phyloP scores from a whole-genome alignment of 305 asterid species.

The Fraxinus xanthoxyloides region DNA sequence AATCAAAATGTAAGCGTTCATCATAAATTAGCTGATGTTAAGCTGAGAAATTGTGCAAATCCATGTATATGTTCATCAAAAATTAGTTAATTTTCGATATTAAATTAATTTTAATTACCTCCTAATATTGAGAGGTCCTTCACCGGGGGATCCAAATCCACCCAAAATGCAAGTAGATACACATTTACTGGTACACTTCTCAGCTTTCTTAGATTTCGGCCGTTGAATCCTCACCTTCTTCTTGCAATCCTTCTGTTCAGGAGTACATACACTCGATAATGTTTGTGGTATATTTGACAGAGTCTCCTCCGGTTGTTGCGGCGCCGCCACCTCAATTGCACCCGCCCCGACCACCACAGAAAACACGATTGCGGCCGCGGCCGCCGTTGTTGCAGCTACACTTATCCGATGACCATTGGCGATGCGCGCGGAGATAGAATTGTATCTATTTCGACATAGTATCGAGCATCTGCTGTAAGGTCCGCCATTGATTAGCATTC shows the following conservation, averaged over 20 bases:
- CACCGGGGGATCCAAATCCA: constrained; percentile 87
- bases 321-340: constrained; percentile 39
- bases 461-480: constrained; percentile 37
- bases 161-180: constrained; percentile 75
- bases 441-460: constrained; percentile 31
- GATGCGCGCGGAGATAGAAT: constrained; percentile 13
- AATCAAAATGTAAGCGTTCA: not conserved
- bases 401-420: constrained; percentile 14
- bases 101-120: constrained; percentile 35
- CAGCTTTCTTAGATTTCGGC: constrained; percentile 84
- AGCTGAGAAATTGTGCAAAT: not conserved
- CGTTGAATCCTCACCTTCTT: constrained; percentile 62
- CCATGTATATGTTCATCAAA: not conserved
- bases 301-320: constrained; percentile 52
- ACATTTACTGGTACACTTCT: constrained; percentile 75
- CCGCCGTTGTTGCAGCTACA: constrained; percentile 26
- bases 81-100: not conserved
- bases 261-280: constrained; percentile 55
- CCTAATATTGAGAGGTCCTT: constrained; percentile 81
- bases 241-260: constrained; percentile 51
- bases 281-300: constrained; percentile 76
- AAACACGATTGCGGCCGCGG: constrained; percentile 33
- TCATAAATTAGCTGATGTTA: not conserved
- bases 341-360: constrained; percentile 29
- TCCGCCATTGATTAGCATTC: constrained; percentile 41